Conservation (phyloP, 306 rosid species). For the Alnus glutinosa region DNA sequence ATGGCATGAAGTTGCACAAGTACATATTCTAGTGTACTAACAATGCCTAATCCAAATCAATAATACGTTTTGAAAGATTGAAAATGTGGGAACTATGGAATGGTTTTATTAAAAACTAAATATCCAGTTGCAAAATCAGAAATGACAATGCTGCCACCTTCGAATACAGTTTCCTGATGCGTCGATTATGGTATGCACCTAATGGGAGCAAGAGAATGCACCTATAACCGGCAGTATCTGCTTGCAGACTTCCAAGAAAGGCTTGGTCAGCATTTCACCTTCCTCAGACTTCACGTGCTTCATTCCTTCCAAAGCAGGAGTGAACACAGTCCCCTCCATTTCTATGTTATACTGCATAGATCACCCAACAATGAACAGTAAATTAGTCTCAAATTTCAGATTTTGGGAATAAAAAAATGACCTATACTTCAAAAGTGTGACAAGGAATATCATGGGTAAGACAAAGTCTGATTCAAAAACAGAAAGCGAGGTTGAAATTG, state of each 20-base stretch:
- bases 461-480: not conserved
- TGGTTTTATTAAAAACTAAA: not conserved
- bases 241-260: conserved; percentile 93
- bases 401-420: not conserved
- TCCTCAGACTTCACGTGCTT: conserved; percentile 65
- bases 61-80: not conserved
- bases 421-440: not conserved
- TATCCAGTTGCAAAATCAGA: not conserved
- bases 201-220: conserved; percentile 31
- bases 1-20: not conserved
- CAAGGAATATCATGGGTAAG: not conserved
- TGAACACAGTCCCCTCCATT: conserved; percentile 81
- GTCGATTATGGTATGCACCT: conserved; percentile 1
- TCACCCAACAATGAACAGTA: conserved; percentile 12
- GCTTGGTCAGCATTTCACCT: conserved; percentile 75
- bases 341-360: conserved; percentile 40
- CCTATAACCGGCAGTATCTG: conserved; percentile 89
- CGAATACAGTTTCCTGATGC: conserved; percentile 4
- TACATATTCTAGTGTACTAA: not conserved
- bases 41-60: not conserved
- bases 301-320: conserved; percentile 79
- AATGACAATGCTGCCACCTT: not conserved
- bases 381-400: conserved; percentile 18
- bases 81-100: not conserved
- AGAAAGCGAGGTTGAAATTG: not conserved